Evolutionary conservation across 164 flowering plant genomes (phyloP).

Genomic region (Tetracentron sinense): DNA sequence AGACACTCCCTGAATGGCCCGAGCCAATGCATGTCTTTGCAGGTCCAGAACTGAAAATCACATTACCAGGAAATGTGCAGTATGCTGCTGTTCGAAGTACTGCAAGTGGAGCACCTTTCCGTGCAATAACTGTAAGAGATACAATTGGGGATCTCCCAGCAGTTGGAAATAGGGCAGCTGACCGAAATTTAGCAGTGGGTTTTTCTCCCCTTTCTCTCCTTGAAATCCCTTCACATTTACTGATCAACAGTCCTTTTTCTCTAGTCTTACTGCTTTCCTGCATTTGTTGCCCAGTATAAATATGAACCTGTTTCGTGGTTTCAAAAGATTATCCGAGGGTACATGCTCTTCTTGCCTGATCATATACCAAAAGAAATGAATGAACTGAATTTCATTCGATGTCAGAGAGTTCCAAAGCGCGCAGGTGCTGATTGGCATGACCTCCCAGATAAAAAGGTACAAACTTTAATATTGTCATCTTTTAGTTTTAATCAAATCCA

Average conservation of each 20-base stretch:
- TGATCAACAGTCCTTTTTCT: background rate
- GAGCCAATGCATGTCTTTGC: constrained; percentile 95
- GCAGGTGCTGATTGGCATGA: constrained; percentile 96
- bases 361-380: constrained; percentile 96
- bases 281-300: constrained; percentile 47
- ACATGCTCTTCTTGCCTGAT: constrained; percentile 45
- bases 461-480: background rate
- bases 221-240: background rate
- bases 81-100: constrained; percentile 89
- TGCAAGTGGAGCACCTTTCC: constrained; percentile 81
- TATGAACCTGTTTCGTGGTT: constrained; percentile 82
- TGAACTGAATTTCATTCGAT: constrained; percentile 72
- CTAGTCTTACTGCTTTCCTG: background rate
- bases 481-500: no score
- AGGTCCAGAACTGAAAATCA: constrained; percentile 70
- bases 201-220: background rate
- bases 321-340: constrained; percentile 78
- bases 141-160: constrained; percentile 89
- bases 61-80: constrained; percentile 43
- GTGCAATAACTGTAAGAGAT: constrained; percentile 85
- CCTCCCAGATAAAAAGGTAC: constrained; percentile 88
- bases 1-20: constrained; percentile 91
- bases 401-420: constrained; percentile 75
- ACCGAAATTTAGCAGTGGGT: constrained; percentile 42
- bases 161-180: constrained; percentile 75